phyloP scores from a whole-genome alignment of 805 yeast genomes.

The Candida sanyiensis region DNA sequence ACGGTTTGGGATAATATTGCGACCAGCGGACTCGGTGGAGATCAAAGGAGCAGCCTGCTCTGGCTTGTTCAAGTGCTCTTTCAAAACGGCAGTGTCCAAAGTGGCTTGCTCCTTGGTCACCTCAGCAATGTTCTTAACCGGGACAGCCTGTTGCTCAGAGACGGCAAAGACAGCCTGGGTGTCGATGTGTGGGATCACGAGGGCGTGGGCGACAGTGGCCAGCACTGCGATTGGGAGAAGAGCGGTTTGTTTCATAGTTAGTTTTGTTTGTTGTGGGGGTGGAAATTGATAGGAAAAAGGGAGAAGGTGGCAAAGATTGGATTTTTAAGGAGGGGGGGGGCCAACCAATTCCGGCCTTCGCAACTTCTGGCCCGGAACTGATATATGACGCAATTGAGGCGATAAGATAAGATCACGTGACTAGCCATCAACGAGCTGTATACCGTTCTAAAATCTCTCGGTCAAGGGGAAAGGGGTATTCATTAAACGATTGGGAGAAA shows the following conservation, averaged over 20 bases:
- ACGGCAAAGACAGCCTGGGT: constrained; percentile 33
- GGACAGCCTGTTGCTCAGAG: constrained; percentile 9
- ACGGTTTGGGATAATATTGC: constrained; percentile 57
- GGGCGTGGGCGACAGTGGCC: constrained; percentile 39
- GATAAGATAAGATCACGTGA: constrained; percentile 7
- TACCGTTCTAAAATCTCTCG: no score
- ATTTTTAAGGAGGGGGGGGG: not conserved
- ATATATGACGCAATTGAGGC: not conserved
- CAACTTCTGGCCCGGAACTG: not conserved
- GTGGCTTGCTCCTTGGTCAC: constrained; percentile 17
- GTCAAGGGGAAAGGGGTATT: no score
- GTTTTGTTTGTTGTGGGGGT: not conserved
- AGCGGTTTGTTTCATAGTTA: constrained; percentile 21
- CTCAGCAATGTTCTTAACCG: constrained; percentile 13
- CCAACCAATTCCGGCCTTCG: not conserved
- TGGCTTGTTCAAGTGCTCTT: constrained; percentile 13
- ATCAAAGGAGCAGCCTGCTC: constrained; percentile 41
- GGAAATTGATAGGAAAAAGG: not conserved
- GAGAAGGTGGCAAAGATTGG: constrained; percentile 1
- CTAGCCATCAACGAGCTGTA: not conserved
- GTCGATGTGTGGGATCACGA: constrained; percentile 57
- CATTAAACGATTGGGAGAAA: no score
- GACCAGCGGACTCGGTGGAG: constrained; percentile 36
- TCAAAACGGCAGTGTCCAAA: constrained; percentile 15
- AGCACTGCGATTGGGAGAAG: constrained; percentile 31